phyloP scores from a whole-genome alignment of 768 basidiomycete species.

The Hericium alpestre region DNA sequence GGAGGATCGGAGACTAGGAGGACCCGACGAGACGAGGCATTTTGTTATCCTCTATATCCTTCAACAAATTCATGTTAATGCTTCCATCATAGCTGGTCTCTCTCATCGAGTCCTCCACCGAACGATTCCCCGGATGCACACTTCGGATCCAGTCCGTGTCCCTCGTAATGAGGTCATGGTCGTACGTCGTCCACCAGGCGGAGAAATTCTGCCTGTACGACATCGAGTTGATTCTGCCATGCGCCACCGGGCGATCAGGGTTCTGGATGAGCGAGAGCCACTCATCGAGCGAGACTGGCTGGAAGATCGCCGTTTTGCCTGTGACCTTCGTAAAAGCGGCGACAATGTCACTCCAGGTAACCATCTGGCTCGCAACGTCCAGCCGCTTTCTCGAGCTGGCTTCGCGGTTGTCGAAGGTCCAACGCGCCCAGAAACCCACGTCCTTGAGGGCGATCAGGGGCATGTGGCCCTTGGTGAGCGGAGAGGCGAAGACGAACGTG shows the following conservation, averaged over 20 bases:
- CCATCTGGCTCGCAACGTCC: conserved; percentile 15
- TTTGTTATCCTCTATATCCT: neutral
- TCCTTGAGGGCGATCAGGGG: conserved; percentile 20
- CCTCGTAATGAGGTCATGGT: conserved; percentile 32
- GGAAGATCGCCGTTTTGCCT: neutral
- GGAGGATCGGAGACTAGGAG: neutral
- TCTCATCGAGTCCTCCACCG: conserved; percentile 13
- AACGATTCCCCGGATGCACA: conserved; percentile 25
- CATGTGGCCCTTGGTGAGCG: conserved; percentile 14
- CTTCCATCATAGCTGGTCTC: neutral
- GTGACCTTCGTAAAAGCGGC: conserved; percentile 16
- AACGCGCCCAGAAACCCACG: conserved; percentile 19
- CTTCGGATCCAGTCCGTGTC: conserved; percentile 34
- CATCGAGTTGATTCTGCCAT: conserved; percentile 8
- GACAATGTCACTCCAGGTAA: conserved; percentile 13
- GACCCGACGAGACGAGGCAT: neutral
- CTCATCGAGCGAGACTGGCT: conserved; percentile 10
- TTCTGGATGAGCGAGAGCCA: conserved; percentile 12
- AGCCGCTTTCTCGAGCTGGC: conserved; percentile 15
- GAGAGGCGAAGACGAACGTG: conserved; percentile 18
- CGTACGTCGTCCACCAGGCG: conserved; percentile 31
- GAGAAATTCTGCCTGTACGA: conserved; percentile 27
- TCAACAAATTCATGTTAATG: neutral
- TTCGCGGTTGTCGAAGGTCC: conserved; percentile 18
- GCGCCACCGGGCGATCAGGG: conserved; percentile 14